Evolutionary conservation across 768 basidiomycete genomes (phyloP), one percentile per base, ranked within the genome.

Genomic region (Suillus sp.): DNA sequence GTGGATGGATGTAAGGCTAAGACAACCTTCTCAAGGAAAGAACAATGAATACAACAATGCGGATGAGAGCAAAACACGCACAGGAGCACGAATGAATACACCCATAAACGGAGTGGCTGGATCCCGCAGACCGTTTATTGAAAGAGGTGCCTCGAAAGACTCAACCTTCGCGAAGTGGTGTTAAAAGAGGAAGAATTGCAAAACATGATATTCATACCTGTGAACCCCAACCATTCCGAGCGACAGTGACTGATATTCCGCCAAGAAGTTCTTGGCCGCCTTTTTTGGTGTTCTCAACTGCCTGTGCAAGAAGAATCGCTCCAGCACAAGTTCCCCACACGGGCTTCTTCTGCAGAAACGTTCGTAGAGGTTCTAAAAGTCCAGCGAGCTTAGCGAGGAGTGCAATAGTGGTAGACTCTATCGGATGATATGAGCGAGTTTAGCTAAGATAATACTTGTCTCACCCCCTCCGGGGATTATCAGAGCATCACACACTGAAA

Each of bases 291-390:
- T 90, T 89, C 50, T 89, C 85, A 3, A 93, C 85, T 14, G 81
- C 77, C 66, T 89, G 82, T 2, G 95, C 84, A 53, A 98, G 84
- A 22, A 98, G 79, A 60, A 98, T 97, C 45, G 95, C 95, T 13
- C 96, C 96, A 0, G 96, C 96, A 75, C 96, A 99, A 0, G 95
- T 97, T 3, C 96, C 96, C 95, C 95, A 99, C 2, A 95, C 85
- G 0, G 93, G 88, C 71, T 90, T 93, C 1, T 70, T 73, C 66
- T 79, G 79, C n/a, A 88, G 80, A 66, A 95, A 96, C 42, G 84
- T 81, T 42, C 84, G 81, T 5, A 99, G 80, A 8, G 92, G 93
- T n/a, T 90, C 86, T 18, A 95, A 73, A 45, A 99, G 83, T 0
- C 93, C 93, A 0, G 89, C 83, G 34, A 88, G 81, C 60, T 83